A percentile compares a stretch with the other conserved stretches of the same genome.
Conservation (phyloP, 371 early-diverging fungal genomes). For the Mortierella sp. region DNA sequence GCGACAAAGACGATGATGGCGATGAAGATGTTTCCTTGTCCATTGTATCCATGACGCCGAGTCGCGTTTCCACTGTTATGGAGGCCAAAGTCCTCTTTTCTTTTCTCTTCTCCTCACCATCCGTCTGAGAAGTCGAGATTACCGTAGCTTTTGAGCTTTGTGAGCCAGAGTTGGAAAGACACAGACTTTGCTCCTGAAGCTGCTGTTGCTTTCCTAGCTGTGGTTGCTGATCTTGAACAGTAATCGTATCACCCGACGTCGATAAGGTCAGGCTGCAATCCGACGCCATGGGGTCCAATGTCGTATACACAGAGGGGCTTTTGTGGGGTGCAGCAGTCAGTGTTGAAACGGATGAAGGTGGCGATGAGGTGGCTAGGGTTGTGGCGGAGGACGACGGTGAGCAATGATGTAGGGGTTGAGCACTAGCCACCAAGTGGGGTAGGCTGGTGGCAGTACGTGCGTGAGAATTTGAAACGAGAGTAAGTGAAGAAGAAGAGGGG, state of each 20-base stretch:
- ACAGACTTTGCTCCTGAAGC: no score
- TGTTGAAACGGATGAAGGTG: slow-evolving; percentile 10
- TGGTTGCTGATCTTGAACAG: background rate
- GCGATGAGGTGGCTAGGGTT: background rate
- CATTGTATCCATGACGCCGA: no score
- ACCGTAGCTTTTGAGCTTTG: no score
- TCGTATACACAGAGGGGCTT: background rate
- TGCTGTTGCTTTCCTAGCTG: no score
- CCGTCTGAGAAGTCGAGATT: no score
- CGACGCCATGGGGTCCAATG: background rate
- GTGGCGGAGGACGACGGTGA: slow-evolving; percentile 1
- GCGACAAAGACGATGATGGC: no score
- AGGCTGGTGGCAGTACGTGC: background rate
- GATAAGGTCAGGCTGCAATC: background rate
- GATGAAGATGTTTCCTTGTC: no score
- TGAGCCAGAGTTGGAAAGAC: no score
- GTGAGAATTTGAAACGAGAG: background rate
- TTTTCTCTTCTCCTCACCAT: no score
- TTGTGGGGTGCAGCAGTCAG: background rate
- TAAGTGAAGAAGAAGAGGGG: slow-evolving; percentile 4
- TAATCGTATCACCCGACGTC: background rate
- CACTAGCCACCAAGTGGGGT: background rate
- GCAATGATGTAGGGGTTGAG: background rate
- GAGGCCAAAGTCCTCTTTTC: no score
- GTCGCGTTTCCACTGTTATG: no score